These are phyloP conservation scores for Colletotrichum sp. DNA, from an alignment of 2,329 filamentous ascomycete species.

Conservation along the genomic window DNA sequence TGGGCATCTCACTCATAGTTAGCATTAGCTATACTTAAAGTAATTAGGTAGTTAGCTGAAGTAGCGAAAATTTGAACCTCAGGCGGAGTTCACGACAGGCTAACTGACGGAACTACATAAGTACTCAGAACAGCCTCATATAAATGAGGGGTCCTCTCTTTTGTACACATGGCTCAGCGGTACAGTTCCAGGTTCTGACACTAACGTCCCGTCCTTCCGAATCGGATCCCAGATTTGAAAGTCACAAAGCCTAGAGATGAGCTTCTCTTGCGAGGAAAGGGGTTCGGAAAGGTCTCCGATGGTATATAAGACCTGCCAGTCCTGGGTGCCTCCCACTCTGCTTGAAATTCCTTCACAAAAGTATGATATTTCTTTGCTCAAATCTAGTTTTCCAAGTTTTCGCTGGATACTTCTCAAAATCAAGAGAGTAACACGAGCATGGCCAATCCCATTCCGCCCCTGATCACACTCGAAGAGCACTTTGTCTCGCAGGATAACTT, in stretches of 20 bases:
- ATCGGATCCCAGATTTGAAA: neutral
- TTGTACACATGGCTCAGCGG: too few species aligned
- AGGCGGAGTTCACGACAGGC: neutral
- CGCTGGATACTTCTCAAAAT: neutral
- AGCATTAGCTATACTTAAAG: neutral
- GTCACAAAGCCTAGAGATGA: neutral
- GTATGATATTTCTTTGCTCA: neutral
- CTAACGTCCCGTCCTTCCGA: neutral
- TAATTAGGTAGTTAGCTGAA: neutral
- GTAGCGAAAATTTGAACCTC: neutral
- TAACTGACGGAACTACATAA: too few species aligned
- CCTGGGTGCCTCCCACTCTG: neutral
- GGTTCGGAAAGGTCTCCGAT: neutral
- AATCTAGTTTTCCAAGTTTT: neutral
- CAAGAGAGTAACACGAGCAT: neutral
- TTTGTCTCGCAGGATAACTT: constrained; percentile 28
- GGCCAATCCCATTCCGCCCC: constrained; percentile 19
- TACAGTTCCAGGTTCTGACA: too few species aligned
- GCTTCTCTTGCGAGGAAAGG: neutral
- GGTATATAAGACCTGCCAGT: neutral
- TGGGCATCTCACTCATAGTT: neutral
- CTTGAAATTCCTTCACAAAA: neutral
- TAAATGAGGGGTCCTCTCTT: too few species aligned
- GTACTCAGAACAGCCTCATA: too few species aligned
- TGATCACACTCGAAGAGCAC: constrained; percentile 48